Percentiles rank a stretch among this genome's conserved stretches.
phyloP scores from a whole-genome alignment of 2,329 filamentous ascomycete genomes.

The Lasiodiplodia gonubiensis region DNA sequence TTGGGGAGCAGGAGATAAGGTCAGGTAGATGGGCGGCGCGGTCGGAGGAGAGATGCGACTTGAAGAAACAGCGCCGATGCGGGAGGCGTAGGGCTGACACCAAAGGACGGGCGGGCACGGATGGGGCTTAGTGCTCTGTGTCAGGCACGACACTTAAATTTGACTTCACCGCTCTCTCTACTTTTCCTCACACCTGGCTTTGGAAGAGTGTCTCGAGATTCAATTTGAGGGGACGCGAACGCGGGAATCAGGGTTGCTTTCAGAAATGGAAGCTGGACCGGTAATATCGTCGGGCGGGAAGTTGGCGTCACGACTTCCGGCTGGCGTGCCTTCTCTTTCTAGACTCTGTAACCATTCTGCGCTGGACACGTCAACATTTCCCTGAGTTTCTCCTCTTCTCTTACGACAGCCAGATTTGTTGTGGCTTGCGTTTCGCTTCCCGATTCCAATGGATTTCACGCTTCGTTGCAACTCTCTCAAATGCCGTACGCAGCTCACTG shows the following conservation, averaged over 20 bases:
- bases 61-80: conserved; percentile 1
- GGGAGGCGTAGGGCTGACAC: conserved; percentile 13
- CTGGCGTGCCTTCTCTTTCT: conserved; percentile 5
- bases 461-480: conserved; percentile 81
- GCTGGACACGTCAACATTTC: background rate
- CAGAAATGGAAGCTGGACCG: background rate
- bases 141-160: conserved; percentile 22
- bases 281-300: background rate
- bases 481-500: conserved; percentile 72
- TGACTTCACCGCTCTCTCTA: background rate
- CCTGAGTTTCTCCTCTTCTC: background rate
- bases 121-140: conserved; percentile 16
- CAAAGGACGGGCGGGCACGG: conserved; percentile 9
- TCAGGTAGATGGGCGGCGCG: background rate
- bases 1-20: background rate
- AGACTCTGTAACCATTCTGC: background rate
- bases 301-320: background rate
- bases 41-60: background rate
- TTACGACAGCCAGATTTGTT: background rate
- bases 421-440: background rate
- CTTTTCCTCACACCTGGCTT: too few relatives aligned
- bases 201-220: too few relatives aligned
- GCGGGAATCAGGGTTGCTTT: background rate
- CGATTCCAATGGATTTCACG: conserved; percentile 68
- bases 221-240: background rate